Evolutionary conservation across 129 eudicot genomes (phyloP).

Genomic region (Oenanthe sinensis): DNA sequence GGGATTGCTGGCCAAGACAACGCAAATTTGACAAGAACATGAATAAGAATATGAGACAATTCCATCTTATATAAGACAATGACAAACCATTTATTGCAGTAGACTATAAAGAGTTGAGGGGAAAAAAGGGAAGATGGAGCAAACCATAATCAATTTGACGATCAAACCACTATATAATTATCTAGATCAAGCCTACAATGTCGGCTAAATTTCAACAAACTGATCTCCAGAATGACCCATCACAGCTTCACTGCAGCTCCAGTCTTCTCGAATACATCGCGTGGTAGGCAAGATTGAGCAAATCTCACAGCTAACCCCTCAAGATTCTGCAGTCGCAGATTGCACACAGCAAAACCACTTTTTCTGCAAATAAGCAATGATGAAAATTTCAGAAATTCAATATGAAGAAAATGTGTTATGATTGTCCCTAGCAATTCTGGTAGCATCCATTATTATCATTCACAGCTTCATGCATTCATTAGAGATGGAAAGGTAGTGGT

Average conservation of each 20-base stretch:
- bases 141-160: not conserved
- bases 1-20: too few species aligned
- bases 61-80: not conserved
- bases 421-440: not conserved
- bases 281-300: constrained; percentile 3
- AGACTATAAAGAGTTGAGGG: not conserved
- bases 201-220: constrained; percentile 34
- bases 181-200: constrained; percentile 27
- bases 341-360: constrained; percentile 73
- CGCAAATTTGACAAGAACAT: not conserved
- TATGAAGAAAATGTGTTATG: not conserved
- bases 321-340: constrained; percentile 29
- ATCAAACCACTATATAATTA: constrained; percentile 15
- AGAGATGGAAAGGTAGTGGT: not conserved
- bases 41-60: not conserved
- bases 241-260: constrained; percentile 31
- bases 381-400: not conserved
- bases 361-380: constrained; percentile 38
- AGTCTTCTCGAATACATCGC: constrained; percentile 12
- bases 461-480: not conserved
- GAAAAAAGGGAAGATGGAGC: not conserved
- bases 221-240: constrained; percentile 25
- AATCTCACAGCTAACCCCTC: constrained; percentile 11
- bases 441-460: not conserved
- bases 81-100: not conserved